A percentile compares a stretch with the other conserved stretches of the same genome.
These are phyloP conservation scores for Ganoderma resinaceum DNA, from an alignment of 1,284 basidiomycete species.

Conservation along the genomic window DNA sequence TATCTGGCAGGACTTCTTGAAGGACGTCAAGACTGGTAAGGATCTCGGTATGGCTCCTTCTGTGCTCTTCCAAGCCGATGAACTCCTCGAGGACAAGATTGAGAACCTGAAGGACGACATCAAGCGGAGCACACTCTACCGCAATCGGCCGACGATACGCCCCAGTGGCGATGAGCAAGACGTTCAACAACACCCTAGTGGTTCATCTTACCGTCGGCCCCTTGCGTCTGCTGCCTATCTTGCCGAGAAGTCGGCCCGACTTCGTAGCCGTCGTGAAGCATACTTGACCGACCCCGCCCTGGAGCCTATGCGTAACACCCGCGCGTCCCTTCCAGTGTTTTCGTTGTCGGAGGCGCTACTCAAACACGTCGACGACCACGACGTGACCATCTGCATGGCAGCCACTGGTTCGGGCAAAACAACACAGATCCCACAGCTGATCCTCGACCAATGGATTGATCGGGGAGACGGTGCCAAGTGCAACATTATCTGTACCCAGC, in stretches of 20 bases:
- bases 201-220: slow-evolving; percentile 35
- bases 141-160: slow-evolving; percentile 49
- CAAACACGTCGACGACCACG: slow-evolving; percentile 77
- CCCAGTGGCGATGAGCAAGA: slow-evolving; percentile 31
- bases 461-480: slow-evolving; percentile 83
- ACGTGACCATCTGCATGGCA: slow-evolving; percentile 94
- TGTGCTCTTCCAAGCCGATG: slow-evolving; percentile 76
- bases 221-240: slow-evolving; percentile 41
- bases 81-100: slow-evolving; percentile 77
- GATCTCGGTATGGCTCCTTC: slow-evolving; percentile 76
- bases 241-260: slow-evolving; percentile 63
- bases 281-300: slow-evolving; percentile 74
- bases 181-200: slow-evolving; percentile 17
- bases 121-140: slow-evolving; percentile 58
- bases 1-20: slow-evolving; percentile 80
- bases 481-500: slow-evolving; percentile 95
- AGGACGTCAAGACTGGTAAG: slow-evolving; percentile 66
- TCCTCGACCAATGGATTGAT: slow-evolving; percentile 88
- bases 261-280: slow-evolving; percentile 60
- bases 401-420: slow-evolving; percentile 97
- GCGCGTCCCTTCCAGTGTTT: slow-evolving; percentile 79
- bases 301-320: slow-evolving; percentile 72
- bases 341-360: slow-evolving; percentile 72
- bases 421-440: slow-evolving; percentile 93
- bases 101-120: slow-evolving; percentile 77